Evolutionary conservation across 257 asterid genomes (phyloP).

Genomic region (Solanum lycopersicoides): DNA sequence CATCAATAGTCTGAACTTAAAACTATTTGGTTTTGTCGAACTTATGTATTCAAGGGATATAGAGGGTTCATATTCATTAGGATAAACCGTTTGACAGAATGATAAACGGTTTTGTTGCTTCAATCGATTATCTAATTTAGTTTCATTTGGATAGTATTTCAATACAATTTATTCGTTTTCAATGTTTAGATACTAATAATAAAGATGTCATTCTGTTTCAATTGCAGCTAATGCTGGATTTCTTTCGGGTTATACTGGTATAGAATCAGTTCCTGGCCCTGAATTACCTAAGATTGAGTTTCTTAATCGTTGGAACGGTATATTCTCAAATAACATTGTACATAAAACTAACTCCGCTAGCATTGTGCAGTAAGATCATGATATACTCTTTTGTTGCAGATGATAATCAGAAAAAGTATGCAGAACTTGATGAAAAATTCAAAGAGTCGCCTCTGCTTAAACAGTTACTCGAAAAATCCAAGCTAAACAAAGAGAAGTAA

Average conservation of each 20-base stretch:
- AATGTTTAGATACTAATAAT: background rate
- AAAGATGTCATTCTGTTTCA: background rate
- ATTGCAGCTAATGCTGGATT: conserved; percentile 88
- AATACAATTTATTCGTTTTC: too few species aligned
- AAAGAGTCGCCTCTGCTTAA: conserved; percentile 78
- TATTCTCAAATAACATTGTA: background rate
- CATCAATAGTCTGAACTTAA: too few species aligned
- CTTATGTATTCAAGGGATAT: too few species aligned
- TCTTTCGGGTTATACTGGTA: conserved; percentile 67
- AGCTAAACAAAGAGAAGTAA: conserved; percentile 73
- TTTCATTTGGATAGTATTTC: too few species aligned
- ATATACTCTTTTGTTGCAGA: conserved; percentile 32
- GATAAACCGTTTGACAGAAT: too few species aligned
- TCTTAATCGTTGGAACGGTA: conserved; percentile 77
- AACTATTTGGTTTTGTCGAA: too few species aligned
- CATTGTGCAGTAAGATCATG: background rate
- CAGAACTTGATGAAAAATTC: conserved; percentile 83
- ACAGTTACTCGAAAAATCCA: conserved; percentile 68
- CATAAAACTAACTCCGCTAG: background rate
- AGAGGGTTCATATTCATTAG: too few species aligned
- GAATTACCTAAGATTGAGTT: conserved; percentile 73
- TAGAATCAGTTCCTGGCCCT: conserved; percentile 94
- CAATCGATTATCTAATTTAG: too few species aligned
- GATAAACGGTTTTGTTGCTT: too few species aligned
- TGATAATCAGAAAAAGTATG: conserved; percentile 80